Base-by-base conservation (phyloP, 169 alveolate species). In the Plasmodium knowlesi region DNA sequence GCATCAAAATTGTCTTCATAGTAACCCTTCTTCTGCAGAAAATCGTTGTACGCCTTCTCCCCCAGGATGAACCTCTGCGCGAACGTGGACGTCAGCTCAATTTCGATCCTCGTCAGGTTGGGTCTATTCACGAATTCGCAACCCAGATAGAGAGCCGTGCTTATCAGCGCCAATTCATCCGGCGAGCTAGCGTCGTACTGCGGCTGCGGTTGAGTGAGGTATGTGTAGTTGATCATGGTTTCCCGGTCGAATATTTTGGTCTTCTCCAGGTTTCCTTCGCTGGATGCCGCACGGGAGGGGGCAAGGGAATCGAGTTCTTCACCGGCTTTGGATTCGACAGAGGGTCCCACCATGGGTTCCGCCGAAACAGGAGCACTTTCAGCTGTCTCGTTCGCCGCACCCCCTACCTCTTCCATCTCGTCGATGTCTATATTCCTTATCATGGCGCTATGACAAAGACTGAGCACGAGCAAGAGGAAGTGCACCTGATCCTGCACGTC, bases 181-280 rank as follows among this genome's bases (percentile, higher is more conserved):
- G 99, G 98, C 12, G 97, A 96, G 28, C 97, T 96, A 22, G 98
- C 98, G 43, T 97, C 98, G 94, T 97, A 97, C 53, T 93, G 91
- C 30, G 97, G 96, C 25, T 90, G 94, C 14, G 88, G 34, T 76
- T 82, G 72, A 0, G 92, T 92, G 14, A 92, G 71, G 32, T 83
- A 81, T 5, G 94, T 76, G 61, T 89, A 82, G 16, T 43, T 41
- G 12, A 93, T 71, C 53, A 54, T 32, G 14, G 96, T 93, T 70
- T 92, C 94, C 14, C 73, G 81, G 30, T 78, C 92, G 83, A 89
- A 89, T 50, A 92, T 54, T 22, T 84, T 92, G 28, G 22, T 46
- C 32, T 82, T 89, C 9, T 78, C 94, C 67, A 14, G 54, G 22
- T 41, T 73, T n/a, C 37, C 92, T 28, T 43, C 82, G 32, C 84